phyloP scores from a whole-genome alignment of 2,329 filamentous ascomycete genomes.

The Pseudopyrenochaeta lycopersici region DNA sequence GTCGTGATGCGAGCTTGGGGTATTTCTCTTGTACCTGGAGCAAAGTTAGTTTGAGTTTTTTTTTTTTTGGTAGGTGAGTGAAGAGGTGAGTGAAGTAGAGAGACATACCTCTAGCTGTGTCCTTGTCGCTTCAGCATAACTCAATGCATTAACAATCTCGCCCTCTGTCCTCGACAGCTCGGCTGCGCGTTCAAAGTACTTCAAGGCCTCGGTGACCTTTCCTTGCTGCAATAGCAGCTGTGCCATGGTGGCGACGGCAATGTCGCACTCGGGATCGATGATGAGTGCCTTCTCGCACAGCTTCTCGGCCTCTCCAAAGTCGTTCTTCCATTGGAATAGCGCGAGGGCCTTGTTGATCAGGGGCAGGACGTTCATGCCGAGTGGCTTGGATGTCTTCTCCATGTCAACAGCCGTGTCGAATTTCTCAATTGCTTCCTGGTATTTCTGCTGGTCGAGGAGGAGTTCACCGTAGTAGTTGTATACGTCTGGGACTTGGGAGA shows the following conservation, averaged over 20 bases:
- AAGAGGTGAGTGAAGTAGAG: too few species aligned
- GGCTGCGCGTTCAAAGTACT: conserved; percentile 96
- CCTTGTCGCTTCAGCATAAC: conserved; percentile 94
- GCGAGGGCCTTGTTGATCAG: conserved; percentile 98
- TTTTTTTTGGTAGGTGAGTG: too few species aligned
- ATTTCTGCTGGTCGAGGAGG: conserved; percentile 95
- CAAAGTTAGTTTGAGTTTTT: conserved; percentile 8
- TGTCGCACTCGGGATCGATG: conserved; percentile 98
- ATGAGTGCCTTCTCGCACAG: conserved; percentile 97
- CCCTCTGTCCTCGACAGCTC: conserved; percentile 93
- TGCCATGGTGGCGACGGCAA: conserved; percentile 98
- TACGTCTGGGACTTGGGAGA: conserved; percentile 93
- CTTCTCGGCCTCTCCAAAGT: conserved; percentile 93
- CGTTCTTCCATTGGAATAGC: conserved; percentile 97
- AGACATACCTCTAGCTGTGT: conserved; percentile 79
- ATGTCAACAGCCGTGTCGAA: conserved; percentile 99
- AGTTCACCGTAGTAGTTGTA: conserved; percentile 99
- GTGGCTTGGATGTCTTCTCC: conserved; percentile 93
- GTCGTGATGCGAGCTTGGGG: conserved; percentile 58
- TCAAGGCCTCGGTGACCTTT: conserved; percentile 92
- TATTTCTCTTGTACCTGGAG: conserved; percentile 62
- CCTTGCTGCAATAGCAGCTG: conserved; percentile 97
- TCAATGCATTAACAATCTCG: conserved; percentile 95
- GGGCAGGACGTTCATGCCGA: conserved; percentile 96
- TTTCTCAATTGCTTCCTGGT: conserved; percentile 93